Base-by-base conservation (phyloP, 371 early-diverging fungal species). In the Rhizopus stolonifer region DNA sequence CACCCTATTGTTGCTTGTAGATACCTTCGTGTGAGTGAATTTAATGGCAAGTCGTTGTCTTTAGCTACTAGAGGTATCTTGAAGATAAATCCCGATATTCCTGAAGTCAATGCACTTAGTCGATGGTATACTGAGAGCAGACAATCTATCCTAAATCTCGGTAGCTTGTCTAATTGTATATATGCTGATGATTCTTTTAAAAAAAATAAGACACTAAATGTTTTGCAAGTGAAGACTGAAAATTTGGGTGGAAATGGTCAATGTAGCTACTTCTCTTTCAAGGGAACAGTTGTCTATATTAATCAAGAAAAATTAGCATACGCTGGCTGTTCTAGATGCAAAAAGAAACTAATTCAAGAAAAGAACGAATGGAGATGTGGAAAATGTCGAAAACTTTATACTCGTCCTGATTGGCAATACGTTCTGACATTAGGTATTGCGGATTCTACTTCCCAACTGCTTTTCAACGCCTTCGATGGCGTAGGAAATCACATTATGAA, bases 311-410 rank as follows among this genome's bases (percentile, higher is more conserved):
- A 69, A 52, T 43, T 81, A 29, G 77, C 76, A 48, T 99, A 96
- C 68, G 88, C 98, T 25, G 88, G 89, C 2, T 98, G 96, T 72
- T 92, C 90, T n/a, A 81, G 72, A 18, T 98, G 98, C 69, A 88
- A 82, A 60, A 98, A 97, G 74, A 98, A 98, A 82, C 70, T 72
- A 13, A 74, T 84, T 36, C 83, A 85, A 22, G 67, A 52, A 5
- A 70, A 46, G 9, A 47, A 29, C 26, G 74, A 77, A 14, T 98
- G 94, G 95, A 70, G 92, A 36, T 99, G 99, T 67, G 97, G 95
- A 56, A 95, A 93, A 63, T 98, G 98, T 69, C 74, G 85, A 57
- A 77, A 76, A 48, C 55, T 67, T 1, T 86, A 65, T 58, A 80
- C 80, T 2, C 64, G 64, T 0, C 95, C 95, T 5, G 70, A 81